phyloP scores from a whole-genome alignment of 441 rosid genomes.

The Lagerstroemia fauriei region DNA sequence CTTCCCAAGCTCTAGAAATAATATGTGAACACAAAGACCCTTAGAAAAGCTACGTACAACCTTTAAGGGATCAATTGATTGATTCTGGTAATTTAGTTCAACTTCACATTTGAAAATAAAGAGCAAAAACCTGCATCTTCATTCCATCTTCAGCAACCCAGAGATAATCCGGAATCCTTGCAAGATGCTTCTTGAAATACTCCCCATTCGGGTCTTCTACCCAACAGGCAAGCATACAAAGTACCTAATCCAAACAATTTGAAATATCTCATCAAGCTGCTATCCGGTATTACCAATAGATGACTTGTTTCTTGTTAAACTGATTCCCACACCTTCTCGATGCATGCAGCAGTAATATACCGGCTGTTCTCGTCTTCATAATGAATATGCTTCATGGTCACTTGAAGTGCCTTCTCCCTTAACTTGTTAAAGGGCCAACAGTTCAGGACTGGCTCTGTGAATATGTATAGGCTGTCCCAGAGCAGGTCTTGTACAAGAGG shows the following conservation, averaged over 20 bases:
- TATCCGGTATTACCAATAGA: neutral
- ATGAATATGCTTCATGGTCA: conserved; percentile 33
- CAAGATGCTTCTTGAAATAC: conserved; percentile 31
- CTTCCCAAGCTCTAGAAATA: conserved; percentile 25
- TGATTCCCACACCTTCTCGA: conserved; percentile 16
- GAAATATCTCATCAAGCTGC: neutral
- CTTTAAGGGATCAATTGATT: neutral
- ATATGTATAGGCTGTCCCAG: conserved; percentile 29
- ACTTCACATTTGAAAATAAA: neutral
- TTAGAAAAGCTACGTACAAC: neutral
- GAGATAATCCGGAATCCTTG: conserved; percentile 27
- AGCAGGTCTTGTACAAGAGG: conserved; percentile 28
- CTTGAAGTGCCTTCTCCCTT: conserved; percentile 30
- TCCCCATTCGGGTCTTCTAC: conserved; percentile 30
- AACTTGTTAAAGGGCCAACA: conserved; percentile 31
- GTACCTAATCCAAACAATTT: conserved; percentile 20
- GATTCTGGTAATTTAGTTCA: neutral
- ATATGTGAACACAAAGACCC: neutral
- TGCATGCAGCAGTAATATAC: conserved; percentile 28
- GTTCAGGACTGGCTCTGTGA: conserved; percentile 30
- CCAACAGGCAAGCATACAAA: conserved; percentile 35
- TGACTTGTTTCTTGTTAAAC: neutral
- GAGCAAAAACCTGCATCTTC: conserved; percentile 29
- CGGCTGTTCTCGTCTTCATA: conserved; percentile 36
- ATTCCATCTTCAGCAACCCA: conserved; percentile 35